Base-by-base conservation (phyloP, 352 stramenopile species). In the Phytopythium ostracodes region DNA sequence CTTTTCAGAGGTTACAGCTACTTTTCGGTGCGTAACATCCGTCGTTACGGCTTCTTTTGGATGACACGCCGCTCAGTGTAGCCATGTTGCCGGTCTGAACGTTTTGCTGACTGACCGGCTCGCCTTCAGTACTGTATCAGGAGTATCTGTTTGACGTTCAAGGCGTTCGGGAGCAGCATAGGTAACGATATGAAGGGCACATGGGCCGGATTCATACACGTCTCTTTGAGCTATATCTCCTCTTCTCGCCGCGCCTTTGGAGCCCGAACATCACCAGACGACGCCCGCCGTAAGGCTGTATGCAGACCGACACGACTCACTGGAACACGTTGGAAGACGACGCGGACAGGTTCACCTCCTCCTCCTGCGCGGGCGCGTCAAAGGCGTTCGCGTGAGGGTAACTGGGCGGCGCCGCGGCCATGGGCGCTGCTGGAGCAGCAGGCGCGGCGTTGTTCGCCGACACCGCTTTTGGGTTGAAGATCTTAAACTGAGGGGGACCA, bases 391-490 rank as follows among this genome's bases (percentile, higher is more conserved):
- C 44, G 18, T 58, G 57, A 20, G 60, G 43, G 50, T 70, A 68
- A n/a, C 56, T 63, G 43, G 56, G 35, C 56, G 42, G 29, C 20
- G 49, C 56, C 31, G 62, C 31, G 2, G 60, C 43, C 20, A 59
- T 51, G 8, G 69, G 29, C 10, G 65, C 61, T 53, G 65, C 61
- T 53, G 60, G 40, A 56, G 63, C 49, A 17, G 63, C 55, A 66
- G 46, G 36, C 25, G 53, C 66, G 35, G 62, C 44, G 18, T 73
- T 68, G 42, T 73, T 72, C 43, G 63, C 74, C 11, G 64, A 55
- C n/a, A 77, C 75, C 22, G 88, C 59, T 66, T 88, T 88, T 15
- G 86, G 86, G 62, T 92, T 94, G 50, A 94, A 94, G 64, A 94
- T 94, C 75, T 93, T 94, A 65, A 94, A 94, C 63, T 94, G 86